These are phyloP conservation scores for Entrophospora sp. DNA, from an alignment of 192 early-diverging fungal genomes.

Conservation along the genomic window DNA sequence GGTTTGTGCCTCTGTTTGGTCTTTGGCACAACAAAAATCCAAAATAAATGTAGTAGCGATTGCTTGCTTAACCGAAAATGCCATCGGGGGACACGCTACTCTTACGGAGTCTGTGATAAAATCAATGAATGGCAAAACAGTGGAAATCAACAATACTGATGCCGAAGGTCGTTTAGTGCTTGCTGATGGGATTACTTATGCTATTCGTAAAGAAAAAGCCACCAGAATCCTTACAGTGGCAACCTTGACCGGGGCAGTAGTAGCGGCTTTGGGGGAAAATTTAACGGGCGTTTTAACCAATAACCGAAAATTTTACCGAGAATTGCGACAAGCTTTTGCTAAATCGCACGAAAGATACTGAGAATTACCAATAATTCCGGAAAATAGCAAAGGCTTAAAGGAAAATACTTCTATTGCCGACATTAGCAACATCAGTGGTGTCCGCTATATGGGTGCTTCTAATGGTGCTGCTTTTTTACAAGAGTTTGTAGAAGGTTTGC, in stretches of 20 bases:
- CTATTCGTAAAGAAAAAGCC: constrained; percentile 55
- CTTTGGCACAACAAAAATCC: constrained; percentile 57
- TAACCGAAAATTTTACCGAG: constrained; percentile 4
- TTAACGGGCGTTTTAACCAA: constrained; percentile 74
- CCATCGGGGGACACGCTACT: constrained; percentile 68
- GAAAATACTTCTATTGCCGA: constrained; percentile 12
- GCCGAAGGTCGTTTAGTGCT: constrained; percentile 83
- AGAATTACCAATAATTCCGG: constrained; percentile 2
- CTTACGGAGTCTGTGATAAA: constrained; percentile 89
- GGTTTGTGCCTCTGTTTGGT: constrained; percentile 66
- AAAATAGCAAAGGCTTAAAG: not conserved
- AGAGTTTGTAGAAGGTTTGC: not conserved
- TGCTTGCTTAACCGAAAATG: constrained; percentile 87
- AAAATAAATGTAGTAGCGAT: constrained; percentile 75
- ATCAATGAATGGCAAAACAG: constrained; percentile 76
- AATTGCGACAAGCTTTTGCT: not conserved
- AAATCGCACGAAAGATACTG: not conserved
- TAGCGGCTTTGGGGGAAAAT: constrained; percentile 74
- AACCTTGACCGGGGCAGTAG: constrained; percentile 90
- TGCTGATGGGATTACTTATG: constrained; percentile 81
- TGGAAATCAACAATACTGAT: constrained; percentile 88
- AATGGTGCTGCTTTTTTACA: constrained; percentile 6
- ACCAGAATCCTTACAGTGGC: constrained; percentile 69
- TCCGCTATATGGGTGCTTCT: not conserved
- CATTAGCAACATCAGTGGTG: not conserved